Conservation (phyloP, 257 asterid species). For the Primulina tabacum region DNA sequence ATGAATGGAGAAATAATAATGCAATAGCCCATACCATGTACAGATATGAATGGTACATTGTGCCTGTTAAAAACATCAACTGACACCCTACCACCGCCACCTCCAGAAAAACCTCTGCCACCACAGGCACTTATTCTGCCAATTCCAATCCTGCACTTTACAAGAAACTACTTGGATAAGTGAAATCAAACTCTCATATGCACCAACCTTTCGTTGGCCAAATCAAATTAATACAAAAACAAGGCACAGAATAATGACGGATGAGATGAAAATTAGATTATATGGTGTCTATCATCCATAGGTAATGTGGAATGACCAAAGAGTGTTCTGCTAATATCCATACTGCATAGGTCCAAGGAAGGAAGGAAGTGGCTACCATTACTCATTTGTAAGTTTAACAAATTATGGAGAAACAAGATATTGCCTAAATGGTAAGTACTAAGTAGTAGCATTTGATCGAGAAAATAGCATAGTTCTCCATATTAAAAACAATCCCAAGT, state of each 20-base stretch:
- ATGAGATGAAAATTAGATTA: constrained; percentile 16
- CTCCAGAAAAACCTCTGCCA: constrained; percentile 93
- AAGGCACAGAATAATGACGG: constrained; percentile 3
- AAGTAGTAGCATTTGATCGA: not conserved
- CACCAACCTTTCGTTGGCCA: constrained; percentile 5
- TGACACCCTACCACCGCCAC: constrained; percentile 96
- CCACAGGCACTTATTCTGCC: constrained; percentile 92
- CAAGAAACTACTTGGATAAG: constrained; percentile 28
- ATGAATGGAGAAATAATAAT: not conserved
- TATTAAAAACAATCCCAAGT: constrained; percentile 11
- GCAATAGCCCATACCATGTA: constrained; percentile 52
- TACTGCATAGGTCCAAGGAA: too few relatives aligned
- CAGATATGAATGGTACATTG: constrained; percentile 72
- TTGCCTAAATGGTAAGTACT: constrained; percentile 1
- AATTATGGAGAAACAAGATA: constrained; percentile 1
- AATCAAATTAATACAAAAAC: constrained; percentile 7
- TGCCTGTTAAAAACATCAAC: constrained; percentile 92
- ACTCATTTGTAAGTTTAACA: not conserved
- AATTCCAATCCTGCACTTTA: constrained; percentile 79
- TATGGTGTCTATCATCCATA: not conserved
- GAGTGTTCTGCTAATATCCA: too few relatives aligned
- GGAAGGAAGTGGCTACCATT: too few relatives aligned
- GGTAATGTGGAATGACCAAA: constrained; percentile 12
- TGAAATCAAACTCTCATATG: constrained; percentile 18
- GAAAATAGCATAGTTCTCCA: not conserved